A percentile compares a stretch with the other conserved stretches of the same genome.
Conservation (phyloP, 306 rosid genomes). For the Citrullus mucosospermus region DNA sequence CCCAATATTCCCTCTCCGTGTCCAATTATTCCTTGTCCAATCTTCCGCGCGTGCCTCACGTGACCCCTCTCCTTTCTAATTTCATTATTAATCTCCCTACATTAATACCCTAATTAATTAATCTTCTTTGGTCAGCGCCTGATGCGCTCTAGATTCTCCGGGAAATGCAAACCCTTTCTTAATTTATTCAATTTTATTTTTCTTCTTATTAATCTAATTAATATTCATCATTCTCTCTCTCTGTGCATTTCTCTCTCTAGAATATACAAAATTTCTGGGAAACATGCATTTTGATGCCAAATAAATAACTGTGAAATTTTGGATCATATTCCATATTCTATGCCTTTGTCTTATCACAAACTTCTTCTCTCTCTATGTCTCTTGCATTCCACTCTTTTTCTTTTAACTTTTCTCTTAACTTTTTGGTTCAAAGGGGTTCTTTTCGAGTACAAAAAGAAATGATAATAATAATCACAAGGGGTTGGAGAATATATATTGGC, state of each 20-base stretch:
- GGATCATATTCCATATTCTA: conserved; percentile 30
- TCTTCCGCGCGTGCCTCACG: conserved; percentile 4
- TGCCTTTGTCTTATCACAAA: conserved; percentile 54
- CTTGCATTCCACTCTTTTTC: neutral
- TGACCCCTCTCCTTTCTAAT: neutral
- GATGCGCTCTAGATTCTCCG: conserved; percentile 99
- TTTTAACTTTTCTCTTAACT: neutral
- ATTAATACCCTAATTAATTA: neutral
- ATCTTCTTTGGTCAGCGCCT: conserved; percentile 88
- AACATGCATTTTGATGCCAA: neutral
- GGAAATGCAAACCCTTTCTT: neutral
- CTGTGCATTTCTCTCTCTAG: neutral
- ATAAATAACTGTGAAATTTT: neutral
- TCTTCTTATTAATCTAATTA: too few relatives aligned
- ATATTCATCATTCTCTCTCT: neutral
- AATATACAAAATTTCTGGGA: neutral
- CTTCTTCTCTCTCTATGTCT: neutral
- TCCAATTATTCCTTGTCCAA: conserved; percentile 43
- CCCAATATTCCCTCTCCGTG: conserved; percentile 96
- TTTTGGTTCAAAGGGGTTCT: neutral
- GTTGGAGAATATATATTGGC: too few relatives aligned
- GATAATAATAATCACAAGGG: too few relatives aligned
- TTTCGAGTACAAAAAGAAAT: too few relatives aligned
- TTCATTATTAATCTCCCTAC: neutral
- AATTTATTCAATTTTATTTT: too few relatives aligned